Evolutionary conservation across 1,284 basidiomycete genomes (phyloP).

Genomic region (Thecaphora thlaspeos): DNA sequence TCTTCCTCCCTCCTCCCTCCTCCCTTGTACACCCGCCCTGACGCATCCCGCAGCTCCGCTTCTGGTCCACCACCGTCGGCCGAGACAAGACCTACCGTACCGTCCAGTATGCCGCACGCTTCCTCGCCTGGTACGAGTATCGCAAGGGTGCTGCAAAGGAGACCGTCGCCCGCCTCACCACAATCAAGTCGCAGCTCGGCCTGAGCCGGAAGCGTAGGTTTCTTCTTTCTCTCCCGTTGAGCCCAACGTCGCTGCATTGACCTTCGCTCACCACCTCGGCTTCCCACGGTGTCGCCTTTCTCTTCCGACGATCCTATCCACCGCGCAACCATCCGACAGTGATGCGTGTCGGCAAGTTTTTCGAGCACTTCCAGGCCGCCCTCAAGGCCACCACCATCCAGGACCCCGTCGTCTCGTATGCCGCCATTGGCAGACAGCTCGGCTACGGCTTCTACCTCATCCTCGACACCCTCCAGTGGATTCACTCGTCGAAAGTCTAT

Average conservation of each 20-base stretch:
- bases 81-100: conserved; percentile 76
- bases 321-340: conserved; percentile 64
- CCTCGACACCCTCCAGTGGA: conserved; percentile 53
- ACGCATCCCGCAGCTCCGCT: conserved; percentile 38
- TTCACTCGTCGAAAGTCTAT: conserved; percentile 56
- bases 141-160: conserved; percentile 59
- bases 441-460: conserved; percentile 84
- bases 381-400: conserved; percentile 70
- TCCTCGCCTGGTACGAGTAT: conserved; percentile 74
- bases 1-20: background rate
- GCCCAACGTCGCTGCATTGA: too few species aligned
- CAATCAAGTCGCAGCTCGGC: conserved; percentile 60
- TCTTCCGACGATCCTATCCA: background rate
- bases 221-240: background rate
- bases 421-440: conserved; percentile 80
- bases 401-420: conserved; percentile 72
- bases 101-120: conserved; percentile 85
- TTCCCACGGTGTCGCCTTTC: background rate
- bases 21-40: background rate
- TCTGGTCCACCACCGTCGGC: conserved; percentile 58
- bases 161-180: conserved; percentile 57
- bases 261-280: background rate
- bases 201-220: conserved; percentile 60
- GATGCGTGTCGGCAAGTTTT: conserved; percentile 85
- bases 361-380: conserved; percentile 91